Evolutionary conservation across 2,329 filamentous ascomycete genomes (phyloP), one percentile per base, ranked within the genome.

Genomic region (Fusarium temperatum): DNA sequence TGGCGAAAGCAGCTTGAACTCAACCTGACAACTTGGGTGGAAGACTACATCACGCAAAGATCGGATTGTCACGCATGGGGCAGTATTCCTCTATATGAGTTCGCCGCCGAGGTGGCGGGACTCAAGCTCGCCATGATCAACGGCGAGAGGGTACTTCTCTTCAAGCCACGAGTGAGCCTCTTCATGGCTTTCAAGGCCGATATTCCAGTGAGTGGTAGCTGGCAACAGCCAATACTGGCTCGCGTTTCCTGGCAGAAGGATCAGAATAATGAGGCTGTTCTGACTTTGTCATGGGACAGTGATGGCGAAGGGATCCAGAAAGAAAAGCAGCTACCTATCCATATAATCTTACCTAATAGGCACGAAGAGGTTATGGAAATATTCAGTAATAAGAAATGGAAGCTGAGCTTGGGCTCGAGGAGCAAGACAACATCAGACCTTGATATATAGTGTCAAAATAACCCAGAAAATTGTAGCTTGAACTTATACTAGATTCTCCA

Each of bases 11-110:
- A 56, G n/a, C 32, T 63, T 12, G 30, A 32, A 15, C 50, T 44
- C 6, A 17, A 47, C 18, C 1, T 63, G 17, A 63, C 38, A 22
- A 63, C 59, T 6, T 63, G 41, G 59, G 39, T 44, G 28, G 59
- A 63, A 38, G 59, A 63, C 24, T 8, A n/a, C 22, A 42, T 63
- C 1, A 38, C 39, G 6, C 32, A 57, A 8, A 4, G 60, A 0
- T 57, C 51, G 17, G 41, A 47, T 45, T 57, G 59, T 9, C 51
- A 63, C 11, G 60, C 51, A 13, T 63, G 41, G 41, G 51, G 51
- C 22, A 57, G 60, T 6, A 22, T 45, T 35, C 60, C 51, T 6
- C 14, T 63, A 8, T 36, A 63, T 18, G 60, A n/a, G 26, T 6
- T 30, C 8, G 6, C 24, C 6, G 8, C 35, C 9, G 51, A 58